These are phyloP conservation scores for Myriosclerotinia curreyana DNA, from an alignment of 2,329 filamentous ascomycete genomes.

Conservation along the genomic window DNA sequence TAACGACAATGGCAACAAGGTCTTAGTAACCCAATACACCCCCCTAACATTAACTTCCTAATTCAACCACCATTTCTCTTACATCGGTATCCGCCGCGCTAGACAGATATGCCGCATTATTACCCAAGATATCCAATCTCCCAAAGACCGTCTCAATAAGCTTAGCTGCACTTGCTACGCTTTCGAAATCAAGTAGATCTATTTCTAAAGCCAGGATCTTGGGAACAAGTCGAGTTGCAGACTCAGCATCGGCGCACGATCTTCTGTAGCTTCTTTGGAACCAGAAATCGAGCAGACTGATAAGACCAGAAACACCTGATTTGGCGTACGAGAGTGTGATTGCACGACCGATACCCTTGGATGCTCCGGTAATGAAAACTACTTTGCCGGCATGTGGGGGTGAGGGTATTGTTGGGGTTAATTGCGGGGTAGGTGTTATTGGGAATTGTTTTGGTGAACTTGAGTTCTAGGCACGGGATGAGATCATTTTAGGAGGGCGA, in stretches of 20 bases:
- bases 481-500: too few species aligned
- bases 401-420: background rate
- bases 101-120: too few species aligned
- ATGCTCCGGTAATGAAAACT: background rate
- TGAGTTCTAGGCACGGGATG: background rate
- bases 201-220: too few species aligned
- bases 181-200: too few species aligned
- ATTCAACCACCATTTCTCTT: too few species aligned
- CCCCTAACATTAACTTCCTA: too few species aligned
- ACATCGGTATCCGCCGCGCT: too few species aligned
- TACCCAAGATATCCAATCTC: too few species aligned
- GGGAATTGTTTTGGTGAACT: conserved; percentile 22
- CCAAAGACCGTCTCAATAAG: too few species aligned
- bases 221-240: background rate
- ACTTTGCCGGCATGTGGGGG: background rate
- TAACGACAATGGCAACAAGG: too few species aligned
- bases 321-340: background rate
- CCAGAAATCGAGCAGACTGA: background rate
- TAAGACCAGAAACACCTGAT: background rate
- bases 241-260: background rate
- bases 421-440: conserved; percentile 4
- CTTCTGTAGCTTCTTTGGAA: background rate
- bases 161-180: too few species aligned
- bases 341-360: background rate
- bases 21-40: too few species aligned